Base-by-base conservation (phyloP, 139 green algal species). In the Yamagishiella unicocca region DNA sequence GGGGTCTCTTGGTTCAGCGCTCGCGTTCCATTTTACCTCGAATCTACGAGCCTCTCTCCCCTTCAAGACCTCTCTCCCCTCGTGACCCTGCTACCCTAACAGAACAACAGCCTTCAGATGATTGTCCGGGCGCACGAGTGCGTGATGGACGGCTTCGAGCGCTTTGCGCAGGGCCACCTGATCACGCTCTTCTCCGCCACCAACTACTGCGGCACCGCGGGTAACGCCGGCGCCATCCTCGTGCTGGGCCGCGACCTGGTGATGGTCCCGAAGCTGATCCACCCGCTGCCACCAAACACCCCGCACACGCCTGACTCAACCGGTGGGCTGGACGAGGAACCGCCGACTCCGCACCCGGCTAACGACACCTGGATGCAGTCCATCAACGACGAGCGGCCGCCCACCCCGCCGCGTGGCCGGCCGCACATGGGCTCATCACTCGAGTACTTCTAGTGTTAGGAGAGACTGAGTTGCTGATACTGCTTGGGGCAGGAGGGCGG, bases 61-160 rank as follows among this genome's bases (percentile, higher is more conserved):
- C 2, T 42, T 24, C 64, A 37, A 12, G 9, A 21, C 64, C 17
- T 25, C 19, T 6, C 17, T 42, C 33, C 31, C 1, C 45, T 74
- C 31, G 21, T 31, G 2, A 4, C 66, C 27, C 66, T 45, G 37
- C 50, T 25, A 58, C n/a, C 8, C 21, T 40, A 82, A 81, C 94
- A 97, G 94, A 92, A 91, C 76, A 99, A 99, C 91, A 90, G 93
- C 76, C 92, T 99, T 89, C 97, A 99, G 91, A 98, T 99, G 96
- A 99, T 99, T 67, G 95, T 99, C 80, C 95, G 98, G 25, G 98
- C 98, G 55, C 98, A 99, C 93, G 98, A 99, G 96, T 99, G 98
- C 85, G 98, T 99, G 33, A 99, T 99, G 98, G 98, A 99, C 84
- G 98, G 98, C 82, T 99, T 99, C 90, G 98, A 99, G 94, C 95